Base-by-base conservation (phyloP, 2,329 filamentous ascomycete species). In the Diaporthe helianthi region DNA sequence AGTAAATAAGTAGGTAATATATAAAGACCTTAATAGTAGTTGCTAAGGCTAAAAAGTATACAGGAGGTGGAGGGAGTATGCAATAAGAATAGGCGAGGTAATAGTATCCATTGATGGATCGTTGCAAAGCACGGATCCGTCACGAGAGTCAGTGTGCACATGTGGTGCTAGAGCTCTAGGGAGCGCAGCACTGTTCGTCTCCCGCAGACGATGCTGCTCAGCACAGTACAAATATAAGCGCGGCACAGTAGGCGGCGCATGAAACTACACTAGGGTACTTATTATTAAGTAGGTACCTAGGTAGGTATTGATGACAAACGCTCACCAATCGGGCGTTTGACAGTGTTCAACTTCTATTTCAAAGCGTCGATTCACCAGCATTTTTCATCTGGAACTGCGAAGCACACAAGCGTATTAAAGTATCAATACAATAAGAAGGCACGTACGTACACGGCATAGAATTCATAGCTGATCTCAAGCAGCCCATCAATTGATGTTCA, bases 281-380 rank as follows among this genome's bases (percentile, higher is more conserved):
- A n/a, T n/a, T n/a, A n/a, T n/a, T n/a, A n/a, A n/a, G n/a, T n/a
- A n/a, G n/a, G n/a, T n/a, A n/a, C n/a, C n/a, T n/a, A n/a, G n/a
- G n/a, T n/a, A n/a, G n/a, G n/a, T n/a, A 7, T 8, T 65, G 61
- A 51, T 65, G 61, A 65, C 61, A 65, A 65, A 65, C 38, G 61
- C 47, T 65, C 61, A 65, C 47, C 49, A 65, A 65, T 65, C 61
- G 22, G 61, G 17, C 61, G 22, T 53, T 12, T 53, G 7, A 53
- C 49, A n/a, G 33, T 17, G 13, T 44, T n/a, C 33, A 9, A 53
- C 53, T 53, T 53, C 33, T 15, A 53, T 65, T 53, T 53, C 24
- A 63, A 63, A 24, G 44, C 58, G 41, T n/a, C 17, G 31, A 52
- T 38, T 51, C 31, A 17, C 36, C 19, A 0, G 19, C n/a, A 12